Conservation (phyloP, 495 filamentous ascomycete genomes). For the Friedmanniomyces endolithicus region DNA sequence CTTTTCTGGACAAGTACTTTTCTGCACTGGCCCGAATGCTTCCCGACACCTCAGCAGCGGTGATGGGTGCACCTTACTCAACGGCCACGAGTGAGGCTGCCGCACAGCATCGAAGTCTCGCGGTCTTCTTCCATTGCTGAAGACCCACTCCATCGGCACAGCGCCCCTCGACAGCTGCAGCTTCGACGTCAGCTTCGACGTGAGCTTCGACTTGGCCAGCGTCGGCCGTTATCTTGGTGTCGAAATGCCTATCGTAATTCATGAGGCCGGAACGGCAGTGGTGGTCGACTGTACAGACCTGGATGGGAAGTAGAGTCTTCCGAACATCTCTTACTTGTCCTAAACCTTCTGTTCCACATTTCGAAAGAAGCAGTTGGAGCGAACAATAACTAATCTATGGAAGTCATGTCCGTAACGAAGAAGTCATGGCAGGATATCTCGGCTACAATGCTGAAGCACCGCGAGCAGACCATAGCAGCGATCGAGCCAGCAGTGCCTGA, state of each 20-base stretch:
- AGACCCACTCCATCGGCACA: not conserved
- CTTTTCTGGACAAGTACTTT: too few relatives aligned
- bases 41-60: too few relatives aligned
- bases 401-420: not conserved
- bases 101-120: not conserved
- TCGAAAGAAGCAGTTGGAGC: too few relatives aligned
- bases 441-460: slow-evolving; percentile 33
- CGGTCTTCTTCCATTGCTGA: too few relatives aligned
- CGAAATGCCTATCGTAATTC: not conserved
- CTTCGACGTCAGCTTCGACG: too few relatives aligned
- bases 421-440: slow-evolving; percentile 37
- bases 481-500: slow-evolving; percentile 31
- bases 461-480: slow-evolving; percentile 33
- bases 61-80: too few relatives aligned
- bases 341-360: too few relatives aligned
- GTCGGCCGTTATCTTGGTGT: not conserved
- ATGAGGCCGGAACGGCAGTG: not conserved
- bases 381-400: not conserved
- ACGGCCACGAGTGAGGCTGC: too few relatives aligned
- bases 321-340: not conserved
- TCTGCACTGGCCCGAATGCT: too few relatives aligned
- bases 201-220: not conserved
- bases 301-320: not conserved
- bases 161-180: not conserved
- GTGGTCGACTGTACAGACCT: too few relatives aligned